Base-by-base conservation (phyloP, 2,329 filamentous ascomycete genomes). In the Delphinella strobiligena region DNA sequence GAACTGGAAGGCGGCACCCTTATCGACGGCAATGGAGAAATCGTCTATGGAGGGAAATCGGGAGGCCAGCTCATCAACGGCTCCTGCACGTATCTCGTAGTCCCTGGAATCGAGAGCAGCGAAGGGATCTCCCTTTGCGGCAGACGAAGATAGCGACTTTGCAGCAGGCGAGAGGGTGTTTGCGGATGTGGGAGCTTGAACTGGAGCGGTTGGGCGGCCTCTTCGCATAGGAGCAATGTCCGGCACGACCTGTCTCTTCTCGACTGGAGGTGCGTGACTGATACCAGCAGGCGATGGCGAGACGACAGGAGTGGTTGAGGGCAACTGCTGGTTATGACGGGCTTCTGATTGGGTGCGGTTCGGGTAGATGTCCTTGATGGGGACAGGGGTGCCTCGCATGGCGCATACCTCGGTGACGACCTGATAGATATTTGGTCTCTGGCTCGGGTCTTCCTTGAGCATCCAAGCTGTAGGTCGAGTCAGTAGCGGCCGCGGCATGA, bases 191-290 rank as follows among this genome's bases (percentile, higher is more conserved):
- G 51, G 49, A 36, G 61, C 54, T 41, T 67, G 66, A 17, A 62
- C 58, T 42, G 69, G 66, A 14, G 63, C 71, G 4, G 70, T 68
- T 4, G 87, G 82, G 45, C 86, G 72, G 3, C 91, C 91, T 62
- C 91, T 75, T 45, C 91, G 76, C 91, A 96, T 96, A 1, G 89
- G 91, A 29, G 83, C 79, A 45, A 98, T 86, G 17, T 95, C 86
- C 7, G 91, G 91, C 40, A 96, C 78, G 7, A 72, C 67, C 49
- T 81, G 75, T 39, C 82, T 75, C 49, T 82, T 74, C 41, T 82
- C 75, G 18, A 76, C 65, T 2, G 81, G 78, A n/a, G 82, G 34
- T 3, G 34, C 33, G 31, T 38, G 38, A n/a, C 38, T 39, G 36
- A 47, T 47, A 11, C 45, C 45, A n/a, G 37, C 42, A 3, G 40